phyloP scores from a whole-genome alignment of 148 eudicot genomes.

The Vaccinium myrtillus region DNA sequence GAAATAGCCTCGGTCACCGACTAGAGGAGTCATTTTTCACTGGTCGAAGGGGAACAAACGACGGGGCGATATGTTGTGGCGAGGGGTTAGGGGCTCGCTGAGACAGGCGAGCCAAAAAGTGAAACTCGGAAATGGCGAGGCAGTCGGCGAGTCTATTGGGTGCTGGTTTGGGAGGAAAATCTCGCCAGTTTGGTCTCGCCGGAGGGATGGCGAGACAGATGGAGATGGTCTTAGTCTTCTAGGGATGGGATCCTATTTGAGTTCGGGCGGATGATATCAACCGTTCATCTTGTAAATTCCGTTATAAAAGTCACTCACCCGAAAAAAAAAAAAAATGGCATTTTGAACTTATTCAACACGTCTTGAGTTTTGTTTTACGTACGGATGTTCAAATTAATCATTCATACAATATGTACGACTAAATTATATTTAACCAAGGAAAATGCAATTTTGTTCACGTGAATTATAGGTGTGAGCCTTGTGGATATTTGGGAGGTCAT shows the following conservation, averaged over 20 bases:
- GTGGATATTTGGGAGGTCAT: not conserved
- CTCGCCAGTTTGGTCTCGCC: too few relatives aligned
- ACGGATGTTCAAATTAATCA: not conserved
- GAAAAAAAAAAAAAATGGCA: not conserved
- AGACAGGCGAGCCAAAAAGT: too few relatives aligned
- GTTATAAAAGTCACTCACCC: not conserved
- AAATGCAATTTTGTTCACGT: not conserved
- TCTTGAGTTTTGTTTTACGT: not conserved
- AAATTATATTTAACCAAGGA: not conserved
- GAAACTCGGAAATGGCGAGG: too few relatives aligned
- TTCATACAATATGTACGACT: not conserved
- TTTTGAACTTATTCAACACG: not conserved
- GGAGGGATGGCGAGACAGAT: too few relatives aligned
- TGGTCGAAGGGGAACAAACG: too few relatives aligned
- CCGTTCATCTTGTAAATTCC: not conserved
- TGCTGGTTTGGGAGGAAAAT: too few relatives aligned
- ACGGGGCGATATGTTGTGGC: too few relatives aligned
- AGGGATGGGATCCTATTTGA: not conserved
- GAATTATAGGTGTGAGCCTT: not conserved
- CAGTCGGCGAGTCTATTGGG: too few relatives aligned
- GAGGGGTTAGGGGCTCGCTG: too few relatives aligned
- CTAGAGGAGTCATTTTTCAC: too few relatives aligned
- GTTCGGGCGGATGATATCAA: not conserved
- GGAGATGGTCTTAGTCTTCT: too few relatives aligned
- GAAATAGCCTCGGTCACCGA: too few relatives aligned